These are phyloP conservation scores for Metschnikowia similis DNA, from an alignment of 805 yeast species.

Conservation along the genomic window DNA sequence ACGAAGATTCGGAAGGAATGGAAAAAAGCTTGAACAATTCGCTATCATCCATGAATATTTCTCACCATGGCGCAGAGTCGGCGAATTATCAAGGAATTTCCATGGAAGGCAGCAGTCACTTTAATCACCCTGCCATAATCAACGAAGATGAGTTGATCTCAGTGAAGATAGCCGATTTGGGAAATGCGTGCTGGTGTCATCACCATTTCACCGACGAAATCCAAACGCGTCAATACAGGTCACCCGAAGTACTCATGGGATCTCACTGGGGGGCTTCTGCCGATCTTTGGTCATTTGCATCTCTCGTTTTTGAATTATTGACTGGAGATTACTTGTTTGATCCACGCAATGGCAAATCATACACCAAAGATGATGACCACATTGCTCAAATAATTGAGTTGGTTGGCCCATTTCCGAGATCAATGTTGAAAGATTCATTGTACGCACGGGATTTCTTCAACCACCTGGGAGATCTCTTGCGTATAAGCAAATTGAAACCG, in stretches of 20 bases:
- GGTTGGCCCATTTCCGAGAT: conserved; percentile 37
- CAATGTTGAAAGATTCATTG: conserved; percentile 38
- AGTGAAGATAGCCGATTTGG: conserved; percentile 67
- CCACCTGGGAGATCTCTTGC: conserved; percentile 32
- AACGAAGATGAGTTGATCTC: conserved; percentile 43
- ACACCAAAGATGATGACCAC: conserved; percentile 57
- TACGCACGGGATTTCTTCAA: conserved; percentile 20
- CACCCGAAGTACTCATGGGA: conserved; percentile 61
- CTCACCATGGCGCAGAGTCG: conserved; percentile 20
- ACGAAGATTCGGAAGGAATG: conserved; percentile 13
- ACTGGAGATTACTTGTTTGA: conserved; percentile 62
- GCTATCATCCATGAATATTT: conserved; percentile 41
- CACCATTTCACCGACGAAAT: conserved; percentile 65
- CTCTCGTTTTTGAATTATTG: conserved; percentile 54
- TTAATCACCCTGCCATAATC: conserved; percentile 15
- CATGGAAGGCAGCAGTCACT: conserved; percentile 4
- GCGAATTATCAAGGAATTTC: conserved; percentile 8
- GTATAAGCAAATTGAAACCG: conserved; percentile 45
- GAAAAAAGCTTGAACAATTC: conserved; percentile 33
- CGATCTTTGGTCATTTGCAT: conserved; percentile 59
- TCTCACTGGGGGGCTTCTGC: conserved; percentile 59
- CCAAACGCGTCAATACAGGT: conserved; percentile 63
- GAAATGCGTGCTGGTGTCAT: conserved; percentile 63
- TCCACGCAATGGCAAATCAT: conserved; percentile 49
- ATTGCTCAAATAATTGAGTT: conserved; percentile 59